Evolutionary conservation across 257 asterid species (phyloP), one percentile per base, ranked within the genome.

Genomic region (Nicotiana otophora): DNA sequence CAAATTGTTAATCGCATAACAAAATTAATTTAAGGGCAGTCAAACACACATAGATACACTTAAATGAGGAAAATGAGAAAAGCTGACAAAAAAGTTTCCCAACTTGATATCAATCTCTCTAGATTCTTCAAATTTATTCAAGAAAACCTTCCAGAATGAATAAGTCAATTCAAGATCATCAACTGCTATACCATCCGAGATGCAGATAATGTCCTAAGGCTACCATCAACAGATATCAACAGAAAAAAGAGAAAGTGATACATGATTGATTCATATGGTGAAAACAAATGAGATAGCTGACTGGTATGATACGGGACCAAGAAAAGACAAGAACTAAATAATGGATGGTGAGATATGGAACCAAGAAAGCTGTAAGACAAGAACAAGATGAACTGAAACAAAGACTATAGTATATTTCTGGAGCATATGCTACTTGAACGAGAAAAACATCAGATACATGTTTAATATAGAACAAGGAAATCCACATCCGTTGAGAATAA

Each of bases 11-110:
- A 51, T 26, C 2, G 7, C 46, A 51, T 51, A 15, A 70, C 34
- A 72, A 85, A 82, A 79, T 54, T 84, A 67, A 83, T 10, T 12
- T 74, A 26, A 23, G 80, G 63, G 34, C 16, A 51, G 9, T 2
- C 80, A 75, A 70, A 51, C 63, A 51, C 60, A 42, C 12, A 42
- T 42, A 4, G 14, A 53, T 15, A 53, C 58, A 23, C 80, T 46
- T 26, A 51, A 51, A 75, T 26, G 26, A 75, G 63, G 63, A 51
- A 74, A 51, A 26, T 9, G 16, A 72, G 23, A 75, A 75, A 75
- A 75, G 42, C 80, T 75, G 16, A 75, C 61, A 26, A 75, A 33
- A 75, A 39, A 15, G 0, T 39, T 12, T 26, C 28, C 39, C 63
- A 75, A 15, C 42, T 3, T 75, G 46, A 54, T 74, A 48, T 46